Evolutionary conservation across 208 protist species (phyloP), one percentile per base, ranked within the genome.

Genomic region (Angomonas ambiguus): DNA sequence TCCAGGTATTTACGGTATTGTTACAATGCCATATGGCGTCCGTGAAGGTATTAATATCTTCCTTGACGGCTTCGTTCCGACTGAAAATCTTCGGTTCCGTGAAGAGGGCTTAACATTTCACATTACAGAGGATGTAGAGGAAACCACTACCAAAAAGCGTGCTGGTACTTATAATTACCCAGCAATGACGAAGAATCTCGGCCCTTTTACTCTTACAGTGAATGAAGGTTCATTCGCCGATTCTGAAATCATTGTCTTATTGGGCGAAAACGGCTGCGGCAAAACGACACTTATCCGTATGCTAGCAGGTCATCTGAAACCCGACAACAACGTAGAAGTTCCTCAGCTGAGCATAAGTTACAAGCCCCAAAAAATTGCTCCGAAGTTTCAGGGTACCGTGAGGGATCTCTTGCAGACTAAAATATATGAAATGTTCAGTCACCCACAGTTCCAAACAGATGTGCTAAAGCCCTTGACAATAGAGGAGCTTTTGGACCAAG

Each of bases 41-140:
- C 91, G 99, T 55, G 99, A 99, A 80, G 98, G 98, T 71, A 99
- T 99, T 76, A 99, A 99, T 82, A 96, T 99, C 67, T 99, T 99
- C 89, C 83, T 99, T 24, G 97, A 95, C 65, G 99, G 99, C 48
- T 99, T 98, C 73, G 91, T 99, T 34, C 99, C 98, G 18, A 99
- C 99, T 11, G 99, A 99, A 81, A 99, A 99, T 77, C 67, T 99
- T 65, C 93, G 99, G 28, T 99, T 99, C 94, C 85, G 99, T 57
- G 95, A 99, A 34, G 86, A 95, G 28, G 87, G 97, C 63, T 86
- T 99, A 10, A 96, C 88, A 0, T 99, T 99, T 84, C 85, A 87
- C 65, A 92, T 96, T 61, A 65, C 76, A 10, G 83, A 96, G 8
- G 84, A 93, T 28, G 80, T 92, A 32, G 87, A 92, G 16, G 87